phyloP scores from a whole-genome alignment of 371 early-diverging fungal species.

The Mortierella sp. region DNA sequence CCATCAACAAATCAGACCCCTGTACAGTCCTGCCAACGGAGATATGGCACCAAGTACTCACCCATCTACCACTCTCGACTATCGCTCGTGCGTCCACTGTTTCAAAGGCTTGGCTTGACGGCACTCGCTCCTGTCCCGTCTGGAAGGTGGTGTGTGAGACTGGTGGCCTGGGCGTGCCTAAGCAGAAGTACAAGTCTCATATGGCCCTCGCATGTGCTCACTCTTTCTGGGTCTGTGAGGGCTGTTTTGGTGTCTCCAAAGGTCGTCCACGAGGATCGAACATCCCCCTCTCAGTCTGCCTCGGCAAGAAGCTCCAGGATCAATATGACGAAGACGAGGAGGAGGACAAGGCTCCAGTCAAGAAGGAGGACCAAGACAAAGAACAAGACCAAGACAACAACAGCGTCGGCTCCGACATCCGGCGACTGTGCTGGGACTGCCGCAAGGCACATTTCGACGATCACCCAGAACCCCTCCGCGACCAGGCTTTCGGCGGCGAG shows the following conservation, averaged over 20 bases:
- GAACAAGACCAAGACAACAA: not conserved
- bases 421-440: constrained; percentile 17
- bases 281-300: constrained; percentile 20
- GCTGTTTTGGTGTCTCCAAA: not conserved
- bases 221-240: constrained; percentile 10
- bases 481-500: not conserved
- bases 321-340: not conserved
- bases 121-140: not conserved
- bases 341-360: not conserved
- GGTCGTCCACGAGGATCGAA: not conserved
- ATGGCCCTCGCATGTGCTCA: constrained; percentile 12
- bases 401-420: not conserved
- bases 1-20: constrained; percentile 11
- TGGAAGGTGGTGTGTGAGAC: not conserved
- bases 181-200: not conserved
- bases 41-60: constrained; percentile 2
- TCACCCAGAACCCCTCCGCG: constrained; percentile 1
- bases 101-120: constrained; percentile 4
- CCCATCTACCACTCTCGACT: not conserved
- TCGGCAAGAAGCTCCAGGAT: not conserved
- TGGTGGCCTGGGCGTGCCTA: not conserved
- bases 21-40: constrained; percentile 9
- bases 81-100: not conserved
- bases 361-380: not conserved
- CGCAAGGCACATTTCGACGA: constrained; percentile 15